Percentiles rank a stretch among this genome's conserved stretches.
Conservation (phyloP, 2,329 filamentous ascomycete genomes). For the Phaeosphaeria sp. region DNA sequence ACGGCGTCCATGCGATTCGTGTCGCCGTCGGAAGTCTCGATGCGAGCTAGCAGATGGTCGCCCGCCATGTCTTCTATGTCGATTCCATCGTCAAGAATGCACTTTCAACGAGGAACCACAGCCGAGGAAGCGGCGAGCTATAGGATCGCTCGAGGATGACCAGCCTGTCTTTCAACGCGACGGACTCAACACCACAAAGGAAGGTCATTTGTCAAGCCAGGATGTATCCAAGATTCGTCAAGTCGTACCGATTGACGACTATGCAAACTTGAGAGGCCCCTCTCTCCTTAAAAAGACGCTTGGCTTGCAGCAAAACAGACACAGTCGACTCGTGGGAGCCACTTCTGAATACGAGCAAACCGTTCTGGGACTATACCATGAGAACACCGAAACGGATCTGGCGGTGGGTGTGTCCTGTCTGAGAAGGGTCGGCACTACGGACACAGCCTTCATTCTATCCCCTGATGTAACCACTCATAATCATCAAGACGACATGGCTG, state of each 20-base stretch:
- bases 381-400: constrained; percentile 13
- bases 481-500: constrained; percentile 46
- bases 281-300: constrained; percentile 44
- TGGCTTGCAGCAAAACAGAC: constrained; percentile 40
- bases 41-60: constrained; percentile 74
- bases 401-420: constrained; percentile 23
- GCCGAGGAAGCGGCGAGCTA: constrained; percentile 70
- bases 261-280: constrained; percentile 42
- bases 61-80: constrained; percentile 69
- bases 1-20: constrained; percentile 68
- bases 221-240: constrained; percentile 26
- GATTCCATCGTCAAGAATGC: constrained; percentile 70
- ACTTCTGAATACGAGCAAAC: constrained; percentile 38
- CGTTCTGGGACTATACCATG: constrained; percentile 27
- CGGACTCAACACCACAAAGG: not conserved
- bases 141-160: constrained; percentile 12
- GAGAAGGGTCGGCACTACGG: constrained; percentile 29
- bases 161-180: constrained; percentile 4
- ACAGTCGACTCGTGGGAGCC: constrained; percentile 36
- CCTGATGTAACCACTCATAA: constrained; percentile 37
- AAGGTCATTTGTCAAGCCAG: constrained; percentile 10
- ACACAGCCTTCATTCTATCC: constrained; percentile 34
- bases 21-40: constrained; percentile 68
- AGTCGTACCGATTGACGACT: constrained; percentile 37
- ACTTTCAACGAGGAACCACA: constrained; percentile 71